These are phyloP conservation scores for Entophlyctis luteolus DNA, from an alignment of 192 early-diverging fungal genomes.

Conservation along the genomic window DNA sequence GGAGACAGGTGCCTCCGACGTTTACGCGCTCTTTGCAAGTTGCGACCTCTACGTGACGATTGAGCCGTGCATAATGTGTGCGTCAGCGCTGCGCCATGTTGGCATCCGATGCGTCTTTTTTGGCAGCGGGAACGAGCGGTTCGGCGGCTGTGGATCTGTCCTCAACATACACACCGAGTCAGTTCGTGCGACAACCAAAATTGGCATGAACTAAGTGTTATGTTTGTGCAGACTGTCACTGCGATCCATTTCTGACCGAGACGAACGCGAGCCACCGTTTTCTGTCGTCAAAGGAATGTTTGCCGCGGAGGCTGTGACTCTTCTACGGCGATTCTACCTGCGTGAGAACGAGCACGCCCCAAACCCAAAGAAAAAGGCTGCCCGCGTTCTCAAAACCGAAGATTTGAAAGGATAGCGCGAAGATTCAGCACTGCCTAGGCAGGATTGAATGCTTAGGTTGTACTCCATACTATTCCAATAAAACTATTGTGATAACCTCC, in stretches of 20 bases:
- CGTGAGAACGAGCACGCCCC: constrained; percentile 88
- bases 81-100: constrained; percentile 80
- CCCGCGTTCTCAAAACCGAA: constrained; percentile 79
- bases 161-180: constrained; percentile 72
- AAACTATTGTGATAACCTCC: too few relatives aligned
- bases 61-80: constrained; percentile 98
- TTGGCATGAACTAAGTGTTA: too few relatives aligned
- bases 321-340: constrained; percentile 88
- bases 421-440: too few relatives aligned
- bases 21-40: constrained; percentile 9
- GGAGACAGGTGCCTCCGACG: background rate
- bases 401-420: too few relatives aligned
- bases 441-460: too few relatives aligned
- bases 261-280: constrained; percentile 27
- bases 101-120: constrained; percentile 80
- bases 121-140: constrained; percentile 90
- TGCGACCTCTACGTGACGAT: constrained; percentile 91
- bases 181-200: constrained; percentile 10
- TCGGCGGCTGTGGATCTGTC: constrained; percentile 90
- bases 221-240: background rate
- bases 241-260: background rate
- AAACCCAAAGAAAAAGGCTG: constrained; percentile 79
- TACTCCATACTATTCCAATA: too few relatives aligned
- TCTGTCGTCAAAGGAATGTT: constrained; percentile 64
- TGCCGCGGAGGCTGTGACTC: constrained; percentile 76